Percentiles rank a stretch among this genome's conserved stretches.
These are phyloP conservation scores for Solanum neorickii DNA, from an alignment of 257 asterid genomes.

Conservation along the genomic window DNA sequence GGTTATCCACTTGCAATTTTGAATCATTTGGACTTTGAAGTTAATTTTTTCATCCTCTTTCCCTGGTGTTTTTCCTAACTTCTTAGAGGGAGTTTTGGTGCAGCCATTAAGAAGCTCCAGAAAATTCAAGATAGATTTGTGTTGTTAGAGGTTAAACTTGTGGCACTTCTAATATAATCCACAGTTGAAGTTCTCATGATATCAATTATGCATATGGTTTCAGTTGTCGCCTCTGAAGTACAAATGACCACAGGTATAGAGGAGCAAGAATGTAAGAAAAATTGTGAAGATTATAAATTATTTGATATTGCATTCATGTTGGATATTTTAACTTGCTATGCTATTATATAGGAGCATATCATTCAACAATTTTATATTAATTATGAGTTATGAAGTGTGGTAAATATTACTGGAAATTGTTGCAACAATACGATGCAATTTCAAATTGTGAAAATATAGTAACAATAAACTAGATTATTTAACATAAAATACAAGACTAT, in stretches of 20 bases:
- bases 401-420: no score
- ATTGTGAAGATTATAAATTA: no score
- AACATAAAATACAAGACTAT: no score
- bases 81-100: slow-evolving; percentile 49
- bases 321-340: no score
- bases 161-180: not conserved
- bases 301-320: no score
- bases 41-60: not conserved
- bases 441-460: no score
- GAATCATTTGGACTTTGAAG: not conserved
- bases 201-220: slow-evolving; percentile 5
- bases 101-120: slow-evolving; percentile 64
- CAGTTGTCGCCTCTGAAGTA: slow-evolving; percentile 92
- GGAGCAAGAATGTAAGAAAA: no score
- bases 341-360: no score
- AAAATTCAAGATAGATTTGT: slow-evolving; percentile 41
- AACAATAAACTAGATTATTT: no score
- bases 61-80: not conserved
- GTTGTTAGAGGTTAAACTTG: slow-evolving; percentile 49
- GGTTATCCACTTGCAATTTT: not conserved
- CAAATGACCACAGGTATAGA: not conserved
- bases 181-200: not conserved
- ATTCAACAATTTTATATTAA: no score
- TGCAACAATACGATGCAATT: no score
- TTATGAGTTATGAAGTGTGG: no score